Percentiles rank a stretch among this genome's conserved stretches.
Evolutionary conservation across 768 basidiomycete genomes (phyloP).

Genomic region (Rhizopogon vinicolor): DNA sequence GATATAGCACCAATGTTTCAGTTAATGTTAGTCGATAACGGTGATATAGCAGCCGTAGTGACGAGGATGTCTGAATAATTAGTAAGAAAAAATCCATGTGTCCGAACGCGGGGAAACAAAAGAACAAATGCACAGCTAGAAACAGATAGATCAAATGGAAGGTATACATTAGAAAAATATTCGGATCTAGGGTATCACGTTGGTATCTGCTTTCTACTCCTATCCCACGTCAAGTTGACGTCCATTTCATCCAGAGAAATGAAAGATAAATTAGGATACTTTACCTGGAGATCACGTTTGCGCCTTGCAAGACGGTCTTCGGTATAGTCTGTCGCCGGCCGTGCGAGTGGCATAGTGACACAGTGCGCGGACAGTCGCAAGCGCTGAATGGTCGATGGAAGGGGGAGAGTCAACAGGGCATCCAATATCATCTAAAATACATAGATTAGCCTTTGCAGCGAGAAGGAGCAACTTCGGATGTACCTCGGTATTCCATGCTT

Average conservation of each 20-base stretch:
- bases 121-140: too few species aligned
- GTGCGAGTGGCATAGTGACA: neutral
- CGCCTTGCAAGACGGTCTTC: neutral
- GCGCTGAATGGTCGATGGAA: slow-evolving; percentile 2
- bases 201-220: neutral
- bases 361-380: neutral
- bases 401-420: neutral
- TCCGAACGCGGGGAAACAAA: too few species aligned
- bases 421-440: neutral
- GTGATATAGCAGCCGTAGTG: too few species aligned
- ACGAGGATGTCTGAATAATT: too few species aligned
- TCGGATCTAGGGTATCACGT: neutral
- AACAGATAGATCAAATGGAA: too few species aligned
- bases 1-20: too few species aligned
- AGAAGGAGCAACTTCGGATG: neutral
- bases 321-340: neutral
- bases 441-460: neutral
- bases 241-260: slow-evolving; percentile 2
- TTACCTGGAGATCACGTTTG: neutral
- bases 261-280: slow-evolving; percentile 1
- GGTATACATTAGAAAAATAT: too few species aligned
- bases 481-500: slow-evolving; percentile 1
- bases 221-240: slow-evolving; percentile 1
- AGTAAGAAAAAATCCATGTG: too few species aligned
- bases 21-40: too few species aligned